These are phyloP conservation scores for Phytophthora parvispora DNA, from an alignment of 352 stramenopile genomes.

Conservation along the genomic window DNA sequence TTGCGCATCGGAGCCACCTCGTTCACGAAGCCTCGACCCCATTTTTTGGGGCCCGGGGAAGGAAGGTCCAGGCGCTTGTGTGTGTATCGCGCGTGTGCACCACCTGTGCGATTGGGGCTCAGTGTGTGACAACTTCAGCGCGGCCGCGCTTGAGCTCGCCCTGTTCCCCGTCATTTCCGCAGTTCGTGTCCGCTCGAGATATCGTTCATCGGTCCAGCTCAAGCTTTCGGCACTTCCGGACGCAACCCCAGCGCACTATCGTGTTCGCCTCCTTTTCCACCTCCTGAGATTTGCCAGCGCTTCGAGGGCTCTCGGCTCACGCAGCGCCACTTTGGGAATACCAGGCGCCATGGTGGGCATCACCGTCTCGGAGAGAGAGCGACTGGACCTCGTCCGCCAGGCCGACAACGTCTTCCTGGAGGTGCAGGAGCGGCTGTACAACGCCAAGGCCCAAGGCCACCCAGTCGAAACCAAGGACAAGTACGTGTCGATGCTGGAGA, in stretches of 20 bases:
- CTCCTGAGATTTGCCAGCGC: slow-evolving; percentile 28
- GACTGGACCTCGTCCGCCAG: slow-evolving; percentile 50
- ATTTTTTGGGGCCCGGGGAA: slow-evolving; percentile 25
- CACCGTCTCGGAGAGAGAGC: slow-evolving; percentile 51
- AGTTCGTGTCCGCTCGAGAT: slow-evolving; percentile 15
- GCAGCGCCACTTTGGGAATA: not conserved
- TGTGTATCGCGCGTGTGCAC: slow-evolving; percentile 9
- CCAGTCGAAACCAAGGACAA: slow-evolving; percentile 37
- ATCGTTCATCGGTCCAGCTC: slow-evolving; percentile 19
- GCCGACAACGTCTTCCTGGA: slow-evolving; percentile 56
- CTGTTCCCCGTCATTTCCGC: slow-evolving; percentile 9
- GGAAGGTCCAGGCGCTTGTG: slow-evolving; percentile 16
- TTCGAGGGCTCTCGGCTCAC: not conserved
- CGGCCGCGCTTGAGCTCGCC: slow-evolving; percentile 1
- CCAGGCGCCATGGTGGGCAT: slow-evolving; percentile 20
- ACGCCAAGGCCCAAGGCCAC: slow-evolving; percentile 22
- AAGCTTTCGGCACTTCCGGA: slow-evolving; percentile 13
- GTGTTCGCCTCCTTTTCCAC: slow-evolving; percentile 12
- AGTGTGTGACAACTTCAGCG: slow-evolving; percentile 9
- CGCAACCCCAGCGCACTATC: slow-evolving; percentile 16
- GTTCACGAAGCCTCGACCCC: slow-evolving; percentile 26
- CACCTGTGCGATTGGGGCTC: slow-evolving; percentile 1
- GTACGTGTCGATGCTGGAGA: slow-evolving; percentile 63
- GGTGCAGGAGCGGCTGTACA: slow-evolving; percentile 48
- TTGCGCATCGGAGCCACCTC: slow-evolving; percentile 12